Conservation (phyloP, 2,329 filamentous ascomycete genomes). For the Epichloe coenophiala region DNA sequence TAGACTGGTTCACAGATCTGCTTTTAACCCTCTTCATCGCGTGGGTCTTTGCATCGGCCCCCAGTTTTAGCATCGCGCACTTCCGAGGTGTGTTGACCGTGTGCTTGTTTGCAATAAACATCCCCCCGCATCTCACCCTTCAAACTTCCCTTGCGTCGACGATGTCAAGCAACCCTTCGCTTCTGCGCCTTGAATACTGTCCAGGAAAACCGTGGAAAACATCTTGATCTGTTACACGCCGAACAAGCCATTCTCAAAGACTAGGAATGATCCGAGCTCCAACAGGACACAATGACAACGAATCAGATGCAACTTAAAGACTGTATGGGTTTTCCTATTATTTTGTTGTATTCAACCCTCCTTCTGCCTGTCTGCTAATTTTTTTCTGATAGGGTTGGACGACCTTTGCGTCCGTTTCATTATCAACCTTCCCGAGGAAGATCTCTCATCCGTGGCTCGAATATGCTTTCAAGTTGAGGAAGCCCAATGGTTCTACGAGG, state of each 20-base stretch:
- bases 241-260: neutral
- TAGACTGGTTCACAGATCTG: neutral
- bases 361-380: conserved; percentile 11
- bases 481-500: conserved; percentile 99
- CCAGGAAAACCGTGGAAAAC: conserved; percentile 19
- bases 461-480: conserved; percentile 99
- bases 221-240: conserved; percentile 1
- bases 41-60: neutral
- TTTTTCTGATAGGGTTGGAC: conserved; percentile 60
- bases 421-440: conserved; percentile 86
- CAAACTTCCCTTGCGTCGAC: conserved; percentile 4
- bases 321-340: conserved; percentile 40
- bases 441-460: conserved; percentile 77
- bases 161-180: conserved; percentile 21
- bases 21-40: neutral
- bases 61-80: neutral
- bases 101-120: neutral
- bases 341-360: neutral
- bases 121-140: neutral
- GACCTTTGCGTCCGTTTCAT: conserved; percentile 97
- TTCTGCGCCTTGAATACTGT: conserved; percentile 16
- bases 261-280: conserved; percentile 7
- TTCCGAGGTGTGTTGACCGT: neutral
- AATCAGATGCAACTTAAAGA: conserved; percentile 80
- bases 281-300: conserved; percentile 51